Evolutionary conservation across 108 stramenopile genomes (phyloP), one percentile per base, ranked within the genome.

Genomic region (Stephanodiscus minutulus): DNA sequence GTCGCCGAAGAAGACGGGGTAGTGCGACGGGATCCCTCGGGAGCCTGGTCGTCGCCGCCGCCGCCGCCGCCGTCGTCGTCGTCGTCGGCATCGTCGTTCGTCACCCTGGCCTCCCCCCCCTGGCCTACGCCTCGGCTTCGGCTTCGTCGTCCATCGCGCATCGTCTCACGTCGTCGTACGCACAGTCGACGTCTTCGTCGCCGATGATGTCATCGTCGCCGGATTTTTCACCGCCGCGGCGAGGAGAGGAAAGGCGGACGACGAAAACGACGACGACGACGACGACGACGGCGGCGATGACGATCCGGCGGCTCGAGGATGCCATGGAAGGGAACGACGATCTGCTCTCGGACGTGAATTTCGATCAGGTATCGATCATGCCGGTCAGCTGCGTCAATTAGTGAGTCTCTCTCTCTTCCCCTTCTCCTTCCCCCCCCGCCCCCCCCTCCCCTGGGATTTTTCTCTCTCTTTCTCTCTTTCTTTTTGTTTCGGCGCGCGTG

Each of bases 311-410:
- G 2, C 54, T 54, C 18, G 18, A 64, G 29, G 68, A 66, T 18
- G 56, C 44, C 35, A 64, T 62, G 41, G 29, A 50, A 25, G 41
- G 72, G 24, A 74, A 87, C 61, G 86, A 85, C 18, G 73, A 73
- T 65, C 13, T 7, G 28, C 27, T 68, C 50, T 36, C 12, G 7
- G 64, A 79, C 52, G 61, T 84, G 0, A 85, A 88, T 36, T 94
- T 95, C 79, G 87, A 89, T 60, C 80, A 77, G 25, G 88, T 91
- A 17, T 80, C 81, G 31, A 74, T 95, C 54, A 91, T 91, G 91
- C 93, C 93, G 6, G 66, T 90, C 22, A 88, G 86, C 22, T 95
- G 93, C 73, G 74, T 95, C 72, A 88, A 88, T 79, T 95, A 92
- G 92, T 94, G 82, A 91, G 92, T 93, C 5, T 31, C 25, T 20